Evolutionary conservation across 2,329 filamentous ascomycete genomes (phyloP), one percentile per base, ranked within the genome.

Genomic region (Celoporthe dispersa): DNA sequence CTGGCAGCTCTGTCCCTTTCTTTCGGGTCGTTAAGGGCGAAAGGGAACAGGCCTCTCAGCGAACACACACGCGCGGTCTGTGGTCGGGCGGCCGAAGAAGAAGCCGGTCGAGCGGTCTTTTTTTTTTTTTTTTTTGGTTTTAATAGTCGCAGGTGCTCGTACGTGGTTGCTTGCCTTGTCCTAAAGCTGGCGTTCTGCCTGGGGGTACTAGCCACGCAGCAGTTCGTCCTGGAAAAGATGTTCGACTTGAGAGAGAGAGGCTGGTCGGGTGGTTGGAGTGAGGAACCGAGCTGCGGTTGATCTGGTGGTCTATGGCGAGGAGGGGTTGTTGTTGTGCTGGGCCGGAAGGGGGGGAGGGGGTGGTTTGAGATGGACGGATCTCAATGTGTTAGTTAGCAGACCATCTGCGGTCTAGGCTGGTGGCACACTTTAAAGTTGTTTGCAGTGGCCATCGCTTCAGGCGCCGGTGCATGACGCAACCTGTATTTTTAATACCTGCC

Each of bases 401-500:
- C n/a, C 25, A 14, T 12, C n/a, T 55, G 51, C 19, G 39, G 39
- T 41, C 39, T 41, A 1, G n/a, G 25, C 22, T 53, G 48, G 48
- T 53, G 48, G 48, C 48, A 53, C 48, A 53, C 48, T 53, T 53
- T 41, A 41, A n/a, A 31, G 4, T 14, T 19, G 53, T 31, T 55
- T 9, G n/a, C 51, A 55, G 28, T 57, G 53, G 51, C 22, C 37
- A 37, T 25, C 60, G 35, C 60, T 63, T 37, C 39, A 63, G 60
- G 60, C 60, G 60, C 22, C 60, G 60, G 35, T 63, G 37, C 60
- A 63, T 63, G 60, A 63, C 60, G 60, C 60, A 63, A 63, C 60
- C 33, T 28, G n/a, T n/a, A n/a, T n/a, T n/a, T n/a, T n/a, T n/a
- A n/a, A n/a, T n/a, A n/a, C n/a, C n/a, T n/a, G n/a, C n/a, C n/a